Base-by-base conservation (phyloP, 257 asterid genomes). In the Plantago ovata region DNA sequence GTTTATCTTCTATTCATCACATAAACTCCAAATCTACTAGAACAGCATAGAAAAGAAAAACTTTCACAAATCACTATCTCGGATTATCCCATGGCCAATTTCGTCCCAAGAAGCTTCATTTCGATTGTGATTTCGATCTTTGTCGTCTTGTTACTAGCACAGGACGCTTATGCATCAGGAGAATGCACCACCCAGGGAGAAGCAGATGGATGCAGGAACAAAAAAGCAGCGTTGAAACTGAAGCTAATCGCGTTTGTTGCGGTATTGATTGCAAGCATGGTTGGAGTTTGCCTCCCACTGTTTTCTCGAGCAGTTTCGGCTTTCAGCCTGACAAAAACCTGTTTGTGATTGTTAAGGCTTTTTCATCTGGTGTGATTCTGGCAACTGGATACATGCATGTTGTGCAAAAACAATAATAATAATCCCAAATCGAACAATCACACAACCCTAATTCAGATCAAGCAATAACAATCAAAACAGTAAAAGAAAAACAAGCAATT, bases 321-420 rank as follows among this genome's bases (percentile, higher is more conserved):
- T 6, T 59, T 12, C 62, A 59, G 14, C 79, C 83, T 2, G 75
- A 77, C 44, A 52, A 10, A 5, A 56, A 67, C 7, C 32, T 67
- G 22, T 77, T 70, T 28, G 70, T 70, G 3, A 2, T 77, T 62
- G 75, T 77, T 0, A 73, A 77, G 43, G 83, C 83, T 5, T 73
- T 73, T 38, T 75, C 83, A 3, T 73, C 80, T 0, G 80, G 80
- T 2, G 75, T 77, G 6, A 77, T 77, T 19, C 49, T 77, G 0
- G 80, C 77, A 14, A 73, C 83, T 1, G 80, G 83, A 15, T 77
- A 73, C 71, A 73, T 77, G n/a, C n/a, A n/a, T n/a, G n/a, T n/a
- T n/a, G n/a, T n/a, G n/a, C n/a, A n/a, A n/a, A n/a, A n/a, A n/a
- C n/a, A n/a, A n/a, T n/a, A n/a, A n/a, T n/a, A n/a, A n/a, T n/a